Conservation (phyloP, 2,329 filamentous ascomycete species). For the Pseudophaeomoniella oleicola region DNA sequence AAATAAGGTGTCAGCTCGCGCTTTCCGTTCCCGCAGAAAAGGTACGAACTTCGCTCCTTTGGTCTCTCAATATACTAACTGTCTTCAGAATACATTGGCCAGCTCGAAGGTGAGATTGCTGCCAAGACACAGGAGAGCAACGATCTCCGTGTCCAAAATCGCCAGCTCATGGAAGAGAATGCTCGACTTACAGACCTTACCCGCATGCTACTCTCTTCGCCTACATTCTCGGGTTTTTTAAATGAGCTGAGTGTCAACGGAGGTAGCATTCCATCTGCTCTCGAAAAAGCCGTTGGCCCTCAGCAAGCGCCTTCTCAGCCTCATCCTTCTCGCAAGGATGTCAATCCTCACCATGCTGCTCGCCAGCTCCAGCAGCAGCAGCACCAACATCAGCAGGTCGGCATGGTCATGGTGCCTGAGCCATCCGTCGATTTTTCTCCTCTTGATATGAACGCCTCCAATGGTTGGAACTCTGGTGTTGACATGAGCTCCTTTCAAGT, state of each 20-base stretch:
- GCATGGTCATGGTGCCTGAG: slow-evolving; percentile 74
- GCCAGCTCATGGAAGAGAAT: slow-evolving; percentile 71
- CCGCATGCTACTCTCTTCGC: slow-evolving; percentile 66
- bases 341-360: slow-evolving; percentile 43
- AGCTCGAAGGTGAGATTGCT: slow-evolving; percentile 82
- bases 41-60: slow-evolving; percentile 44
- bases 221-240: slow-evolving; percentile 71
- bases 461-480: slow-evolving; percentile 28
- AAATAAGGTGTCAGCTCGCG: slow-evolving; percentile 96
- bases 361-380: slow-evolving; percentile 38
- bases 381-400: slow-evolving; percentile 51
- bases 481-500: slow-evolving; percentile 31
- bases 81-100: slow-evolving; percentile 78
- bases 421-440: slow-evolving; percentile 60
- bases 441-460: slow-evolving; percentile 44
- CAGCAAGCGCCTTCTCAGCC: slow-evolving; percentile 22
- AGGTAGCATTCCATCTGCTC: slow-evolving; percentile 20
- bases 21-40: slow-evolving; percentile 95
- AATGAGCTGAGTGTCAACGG: slow-evolving; percentile 53
- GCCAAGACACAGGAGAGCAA: slow-evolving; percentile 70
- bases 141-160: slow-evolving; percentile 68
- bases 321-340: slow-evolving; percentile 44
- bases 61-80: slow-evolving; percentile 34
- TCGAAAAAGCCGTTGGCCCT: slow-evolving; percentile 13
- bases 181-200: slow-evolving; percentile 62